Evolutionary conservation across 2,329 filamentous ascomycete species (phyloP).

Genomic region (Aspergillus transmontanensis): DNA sequence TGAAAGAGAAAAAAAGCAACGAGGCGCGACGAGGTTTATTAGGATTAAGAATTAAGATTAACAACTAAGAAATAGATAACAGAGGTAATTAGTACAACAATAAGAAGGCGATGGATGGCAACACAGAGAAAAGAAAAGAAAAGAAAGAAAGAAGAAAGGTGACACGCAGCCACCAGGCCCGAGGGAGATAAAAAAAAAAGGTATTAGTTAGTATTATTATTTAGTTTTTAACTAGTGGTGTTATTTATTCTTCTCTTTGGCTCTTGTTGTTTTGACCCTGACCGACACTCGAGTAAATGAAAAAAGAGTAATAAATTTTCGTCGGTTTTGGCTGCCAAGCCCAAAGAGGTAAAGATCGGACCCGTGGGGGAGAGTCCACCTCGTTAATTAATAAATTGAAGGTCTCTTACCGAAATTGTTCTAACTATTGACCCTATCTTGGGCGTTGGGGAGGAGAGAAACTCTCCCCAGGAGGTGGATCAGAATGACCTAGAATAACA

Average conservation of each 20-base stretch:
- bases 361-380: slow-evolving; percentile 12
- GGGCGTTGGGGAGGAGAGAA: neutral
- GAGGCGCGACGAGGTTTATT: neutral
- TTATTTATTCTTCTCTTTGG: slow-evolving; percentile 6
- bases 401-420: neutral
- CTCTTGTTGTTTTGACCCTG: slow-evolving; percentile 2
- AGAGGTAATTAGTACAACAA: neutral
- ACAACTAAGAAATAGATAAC: neutral
- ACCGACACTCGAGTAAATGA: slow-evolving; percentile 4
- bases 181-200: neutral
- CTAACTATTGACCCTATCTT: neutral
- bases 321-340: slow-evolving; percentile 6
- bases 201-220: neutral
- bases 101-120: neutral
- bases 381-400: slow-evolving; percentile 6
- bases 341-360: slow-evolving; percentile 20
- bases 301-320: neutral
- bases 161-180: neutral
- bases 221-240: neutral
- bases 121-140: slow-evolving; percentile 1
- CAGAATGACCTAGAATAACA: neutral
- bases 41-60: slow-evolving; percentile 7
- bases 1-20: slow-evolving; percentile 3
- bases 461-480: neutral
- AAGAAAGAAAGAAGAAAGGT: neutral